phyloP scores from a whole-genome alignment of 805 yeast species.

The Wickerhamiella occidentalis region DNA sequence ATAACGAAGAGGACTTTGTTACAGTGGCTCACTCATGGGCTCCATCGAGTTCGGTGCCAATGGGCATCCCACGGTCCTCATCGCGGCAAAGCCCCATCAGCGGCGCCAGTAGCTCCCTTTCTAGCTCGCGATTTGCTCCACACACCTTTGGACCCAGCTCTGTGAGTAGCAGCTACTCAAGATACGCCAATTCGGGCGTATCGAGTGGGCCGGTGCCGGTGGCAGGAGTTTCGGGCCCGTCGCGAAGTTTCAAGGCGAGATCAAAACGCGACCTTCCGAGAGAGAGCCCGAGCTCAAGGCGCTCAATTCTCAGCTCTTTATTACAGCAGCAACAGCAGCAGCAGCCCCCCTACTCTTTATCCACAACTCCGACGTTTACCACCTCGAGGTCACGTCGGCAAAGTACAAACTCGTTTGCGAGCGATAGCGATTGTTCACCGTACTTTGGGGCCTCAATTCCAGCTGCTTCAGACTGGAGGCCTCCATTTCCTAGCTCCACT shows the following conservation, averaged over 20 bases:
- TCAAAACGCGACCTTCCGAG: not conserved
- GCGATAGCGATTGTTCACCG: conserved; percentile 5
- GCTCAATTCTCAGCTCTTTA: conserved; percentile 1
- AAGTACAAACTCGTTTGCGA: conserved; percentile 1
- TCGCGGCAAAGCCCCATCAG: conserved; percentile 1
- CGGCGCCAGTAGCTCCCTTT: conserved; percentile 19
- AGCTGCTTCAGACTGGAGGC: conserved; percentile 3
- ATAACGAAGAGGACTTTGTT: conserved; percentile 5
- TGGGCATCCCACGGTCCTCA: conserved; percentile 10
- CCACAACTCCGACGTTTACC: conserved; percentile 7
- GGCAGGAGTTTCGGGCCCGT: conserved; percentile 14
- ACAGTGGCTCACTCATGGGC: conserved; percentile 2
- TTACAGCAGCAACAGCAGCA: conserved; percentile 1
- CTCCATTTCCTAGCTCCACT: conserved; percentile 1
- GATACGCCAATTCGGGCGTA: conserved; percentile 13
- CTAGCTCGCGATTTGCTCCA: conserved; percentile 21
- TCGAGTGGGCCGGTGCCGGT: conserved; percentile 20
- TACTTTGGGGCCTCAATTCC: not conserved
- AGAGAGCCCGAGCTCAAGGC: conserved; percentile 5
- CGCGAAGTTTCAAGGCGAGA: conserved; percentile 6
- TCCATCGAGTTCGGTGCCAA: conserved; percentile 8
- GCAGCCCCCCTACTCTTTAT: not conserved
- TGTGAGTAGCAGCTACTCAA: conserved; percentile 4
- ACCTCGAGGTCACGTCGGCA: conserved; percentile 7
- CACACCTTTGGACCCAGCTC: conserved; percentile 23